Conservation (phyloP, 148 eudicot species). For the Chenopodium berlandieri region DNA sequence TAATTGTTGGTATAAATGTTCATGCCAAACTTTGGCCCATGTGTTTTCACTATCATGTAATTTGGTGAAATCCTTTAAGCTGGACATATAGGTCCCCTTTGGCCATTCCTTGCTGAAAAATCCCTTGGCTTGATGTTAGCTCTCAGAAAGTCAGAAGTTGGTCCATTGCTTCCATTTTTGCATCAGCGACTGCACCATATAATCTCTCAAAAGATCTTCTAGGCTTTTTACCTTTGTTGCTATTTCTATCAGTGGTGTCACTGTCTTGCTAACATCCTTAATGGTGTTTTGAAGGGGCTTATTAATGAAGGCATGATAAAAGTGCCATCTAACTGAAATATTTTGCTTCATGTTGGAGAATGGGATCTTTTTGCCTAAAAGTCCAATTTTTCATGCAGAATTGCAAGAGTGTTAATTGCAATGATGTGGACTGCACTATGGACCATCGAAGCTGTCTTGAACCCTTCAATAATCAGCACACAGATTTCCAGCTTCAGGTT, state of each 20-base stretch:
- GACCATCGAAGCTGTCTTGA: slow-evolving; percentile 24
- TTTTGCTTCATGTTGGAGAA: background rate
- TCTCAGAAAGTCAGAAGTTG: background rate
- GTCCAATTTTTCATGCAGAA: slow-evolving; percentile 28
- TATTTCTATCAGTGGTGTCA: background rate
- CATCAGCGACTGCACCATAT: background rate
- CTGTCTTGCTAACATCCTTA: background rate
- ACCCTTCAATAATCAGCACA: slow-evolving; percentile 18
- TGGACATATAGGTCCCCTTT: background rate
- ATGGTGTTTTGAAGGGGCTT: background rate
- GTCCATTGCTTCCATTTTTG: background rate
- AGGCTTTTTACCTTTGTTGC: background rate
- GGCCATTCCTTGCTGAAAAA: background rate
- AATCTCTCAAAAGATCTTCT: background rate
- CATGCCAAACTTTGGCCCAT: background rate
- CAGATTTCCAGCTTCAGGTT: slow-evolving; percentile 29
- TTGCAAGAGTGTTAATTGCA: slow-evolving; percentile 18
- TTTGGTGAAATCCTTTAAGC: background rate
- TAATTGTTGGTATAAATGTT: background rate
- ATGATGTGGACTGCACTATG: slow-evolving; percentile 16
- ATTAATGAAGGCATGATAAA: background rate
- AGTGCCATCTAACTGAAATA: background rate
- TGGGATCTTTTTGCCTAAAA: background rate
- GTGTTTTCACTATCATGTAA: background rate
- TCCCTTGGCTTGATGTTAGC: background rate